phyloP scores from a whole-genome alignment of 805 yeast species.

The Saccharomycopsis sp. region DNA sequence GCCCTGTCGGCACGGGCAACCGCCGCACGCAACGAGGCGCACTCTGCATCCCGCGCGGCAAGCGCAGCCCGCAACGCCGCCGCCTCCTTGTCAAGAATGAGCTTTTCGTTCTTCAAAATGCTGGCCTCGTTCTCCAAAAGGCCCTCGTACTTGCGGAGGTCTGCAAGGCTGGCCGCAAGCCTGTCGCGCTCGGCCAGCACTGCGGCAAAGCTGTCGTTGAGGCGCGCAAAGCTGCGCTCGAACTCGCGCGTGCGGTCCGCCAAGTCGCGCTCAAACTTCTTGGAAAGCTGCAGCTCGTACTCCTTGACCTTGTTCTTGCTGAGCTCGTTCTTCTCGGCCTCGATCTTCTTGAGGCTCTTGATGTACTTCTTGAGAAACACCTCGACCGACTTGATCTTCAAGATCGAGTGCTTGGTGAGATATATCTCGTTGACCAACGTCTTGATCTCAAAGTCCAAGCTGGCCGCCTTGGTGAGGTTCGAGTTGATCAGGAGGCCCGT shows the following conservation, averaged over 20 bases:
- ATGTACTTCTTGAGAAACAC: slow-evolving; percentile 47
- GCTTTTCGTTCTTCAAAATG: not conserved
- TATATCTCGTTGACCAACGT: slow-evolving; percentile 48
- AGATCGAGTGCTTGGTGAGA: slow-evolving; percentile 51
- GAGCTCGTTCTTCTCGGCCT: slow-evolving; percentile 19
- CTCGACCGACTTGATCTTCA: slow-evolving; percentile 48
- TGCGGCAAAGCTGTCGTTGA: slow-evolving; percentile 6
- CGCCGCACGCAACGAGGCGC: slow-evolving; percentile 22
- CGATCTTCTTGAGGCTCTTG: slow-evolving; percentile 19
- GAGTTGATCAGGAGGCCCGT: slow-evolving; percentile 55
- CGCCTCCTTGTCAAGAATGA: not conserved
- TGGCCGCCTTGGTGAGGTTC: slow-evolving; percentile 50
- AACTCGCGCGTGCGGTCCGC: slow-evolving; percentile 12
- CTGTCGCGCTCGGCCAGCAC: slow-evolving; percentile 13
- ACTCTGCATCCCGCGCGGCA: slow-evolving; percentile 26
- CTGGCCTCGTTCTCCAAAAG: not conserved
- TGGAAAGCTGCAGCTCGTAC: slow-evolving; percentile 16
- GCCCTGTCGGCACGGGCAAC: slow-evolving; percentile 8
- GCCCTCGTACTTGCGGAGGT: not conserved
- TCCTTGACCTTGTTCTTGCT: slow-evolving; percentile 20
- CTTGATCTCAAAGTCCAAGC: slow-evolving; percentile 49
- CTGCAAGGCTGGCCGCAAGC: not conserved
- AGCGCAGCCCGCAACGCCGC: not conserved
- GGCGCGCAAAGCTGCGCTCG: slow-evolving; percentile 10
- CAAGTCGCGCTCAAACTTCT: slow-evolving; percentile 17